Percentiles rank a stretch among this genome's conserved stretches.
phyloP scores from a whole-genome alignment of 768 basidiomycete species.

The Baorangia bicolor region DNA sequence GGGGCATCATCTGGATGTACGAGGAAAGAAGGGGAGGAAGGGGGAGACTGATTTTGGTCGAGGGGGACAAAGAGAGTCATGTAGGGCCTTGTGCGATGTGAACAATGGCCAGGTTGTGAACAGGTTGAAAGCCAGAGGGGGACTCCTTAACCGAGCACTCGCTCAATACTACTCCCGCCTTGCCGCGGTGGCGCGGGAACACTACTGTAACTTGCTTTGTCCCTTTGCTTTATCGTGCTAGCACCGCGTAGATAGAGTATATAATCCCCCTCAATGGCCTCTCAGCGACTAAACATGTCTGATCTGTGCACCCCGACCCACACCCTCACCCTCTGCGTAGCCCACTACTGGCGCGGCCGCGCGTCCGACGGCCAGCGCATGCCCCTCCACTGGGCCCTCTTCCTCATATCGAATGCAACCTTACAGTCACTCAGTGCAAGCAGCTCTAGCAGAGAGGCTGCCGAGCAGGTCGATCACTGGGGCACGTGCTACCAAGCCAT shows the following conservation, averaged over 20 bases:
- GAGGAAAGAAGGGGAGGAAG: conserved; percentile 58
- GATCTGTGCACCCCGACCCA: conserved; percentile 3
- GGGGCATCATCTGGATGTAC: conserved; percentile 43
- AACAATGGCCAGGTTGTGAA: conserved; percentile 21
- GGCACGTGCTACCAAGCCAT: conserved; percentile 31
- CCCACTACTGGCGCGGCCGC: conserved; percentile 31
- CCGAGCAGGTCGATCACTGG: conserved; percentile 30
- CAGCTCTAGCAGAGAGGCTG: conserved; percentile 21
- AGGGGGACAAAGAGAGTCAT: conserved; percentile 72
- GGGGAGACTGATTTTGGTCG: conserved; percentile 44
- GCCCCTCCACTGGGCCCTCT: conserved; percentile 33
- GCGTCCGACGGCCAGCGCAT: conserved; percentile 19
- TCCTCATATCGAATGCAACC: conserved; percentile 27
- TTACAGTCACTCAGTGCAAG: conserved; percentile 18
- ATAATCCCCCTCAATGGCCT: background rate
- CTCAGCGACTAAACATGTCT: conserved; percentile 15
- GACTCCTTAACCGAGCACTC: conserved; percentile 17
- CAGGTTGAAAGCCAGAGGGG: conserved; percentile 24
- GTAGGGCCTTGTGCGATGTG: conserved; percentile 26
- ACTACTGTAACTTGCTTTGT: conserved; percentile 10
- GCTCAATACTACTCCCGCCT: background rate
- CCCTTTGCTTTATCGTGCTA: conserved; percentile 15
- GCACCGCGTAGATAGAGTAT: conserved; percentile 11
- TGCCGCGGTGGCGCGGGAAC: conserved; percentile 32
- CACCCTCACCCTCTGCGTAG: conserved; percentile 28